Evolutionary conservation across 495 filamentous ascomycete genomes (phyloP).

Genomic region (Neurospora sp.): DNA sequence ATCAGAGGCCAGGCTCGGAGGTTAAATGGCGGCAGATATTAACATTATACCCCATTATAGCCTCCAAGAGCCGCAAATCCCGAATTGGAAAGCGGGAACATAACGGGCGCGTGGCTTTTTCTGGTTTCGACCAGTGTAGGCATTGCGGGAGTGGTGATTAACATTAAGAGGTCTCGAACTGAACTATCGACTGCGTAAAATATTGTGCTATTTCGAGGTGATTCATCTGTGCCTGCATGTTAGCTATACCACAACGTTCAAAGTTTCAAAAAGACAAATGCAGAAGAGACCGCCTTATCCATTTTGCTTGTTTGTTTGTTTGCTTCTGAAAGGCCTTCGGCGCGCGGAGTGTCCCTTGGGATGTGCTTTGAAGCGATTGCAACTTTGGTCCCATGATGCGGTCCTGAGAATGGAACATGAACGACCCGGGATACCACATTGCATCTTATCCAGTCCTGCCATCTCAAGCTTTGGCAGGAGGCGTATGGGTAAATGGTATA

Average conservation of each 20-base stretch:
- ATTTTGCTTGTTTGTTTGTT: neutral
- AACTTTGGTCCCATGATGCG: neutral
- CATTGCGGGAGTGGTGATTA: neutral
- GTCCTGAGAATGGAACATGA: neutral
- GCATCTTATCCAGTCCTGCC: neutral
- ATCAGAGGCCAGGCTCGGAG: neutral
- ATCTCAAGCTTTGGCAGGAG: neutral
- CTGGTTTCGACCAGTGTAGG: neutral
- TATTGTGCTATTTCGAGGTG: neutral
- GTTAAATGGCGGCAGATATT: neutral
- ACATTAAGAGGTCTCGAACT: neutral
- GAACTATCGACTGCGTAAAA: neutral
- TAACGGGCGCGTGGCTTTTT: neutral
- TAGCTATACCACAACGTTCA: neutral
- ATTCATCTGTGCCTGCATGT: neutral
- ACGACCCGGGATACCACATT: neutral
- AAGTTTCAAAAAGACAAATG: neutral
- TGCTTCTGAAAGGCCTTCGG: neutral
- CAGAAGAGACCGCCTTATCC: neutral
- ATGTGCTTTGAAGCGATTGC: neutral
- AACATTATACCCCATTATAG: neutral
- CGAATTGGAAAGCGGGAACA: neutral
- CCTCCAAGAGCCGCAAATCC: neutral
- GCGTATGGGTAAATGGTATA: neutral
- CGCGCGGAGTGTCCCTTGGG: neutral